A percentile compares a stretch with the other conserved stretches of the same genome.
Evolutionary conservation across 1,284 basidiomycete genomes (phyloP).

Genomic region (Ceratobasidium sp.): DNA sequence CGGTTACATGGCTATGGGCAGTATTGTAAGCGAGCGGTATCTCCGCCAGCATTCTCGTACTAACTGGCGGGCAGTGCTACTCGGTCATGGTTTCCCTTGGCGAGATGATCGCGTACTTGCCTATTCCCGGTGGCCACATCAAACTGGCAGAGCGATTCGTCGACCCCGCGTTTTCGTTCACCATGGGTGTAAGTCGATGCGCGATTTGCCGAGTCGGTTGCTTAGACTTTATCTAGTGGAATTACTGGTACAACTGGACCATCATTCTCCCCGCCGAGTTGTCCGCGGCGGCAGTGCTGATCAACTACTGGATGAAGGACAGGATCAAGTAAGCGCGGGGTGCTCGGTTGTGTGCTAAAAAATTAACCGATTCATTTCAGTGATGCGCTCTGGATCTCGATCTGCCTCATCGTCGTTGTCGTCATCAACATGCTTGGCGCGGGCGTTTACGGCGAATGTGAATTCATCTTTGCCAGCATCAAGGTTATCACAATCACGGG

Average conservation of each 20-base stretch:
- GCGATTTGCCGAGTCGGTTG: not conserved
- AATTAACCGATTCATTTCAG: conserved; percentile 58
- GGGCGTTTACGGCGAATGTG: conserved; percentile 66
- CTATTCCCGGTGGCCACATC: conserved; percentile 81
- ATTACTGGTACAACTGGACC: conserved; percentile 80
- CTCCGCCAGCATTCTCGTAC: conserved; percentile 51
- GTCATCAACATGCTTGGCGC: conserved; percentile 72
- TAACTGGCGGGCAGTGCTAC: conserved; percentile 66
- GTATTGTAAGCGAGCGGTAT: conserved; percentile 71
- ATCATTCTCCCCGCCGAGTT: conserved; percentile 80
- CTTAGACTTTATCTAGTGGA: conserved; percentile 60
- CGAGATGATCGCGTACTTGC: conserved; percentile 75
- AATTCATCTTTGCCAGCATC: conserved; percentile 76
- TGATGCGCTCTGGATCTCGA: conserved; percentile 78
- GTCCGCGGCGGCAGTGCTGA: conserved; percentile 79
- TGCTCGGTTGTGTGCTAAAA: conserved; percentile 42
- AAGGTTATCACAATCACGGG: conserved; percentile 79
- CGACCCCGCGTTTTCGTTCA: conserved; percentile 80
- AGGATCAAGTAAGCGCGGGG: conserved; percentile 45
- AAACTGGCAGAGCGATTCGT: conserved; percentile 82
- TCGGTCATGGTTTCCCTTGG: conserved; percentile 67
- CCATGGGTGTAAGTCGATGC: conserved; percentile 65
- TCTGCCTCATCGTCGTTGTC: conserved; percentile 77
- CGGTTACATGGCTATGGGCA: conserved; percentile 61
- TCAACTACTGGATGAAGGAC: conserved; percentile 71